Evolutionary conservation across 148 eudicot species (phyloP), one percentile per base, ranked within the genome.

Genomic region (Silene latifolia): DNA sequence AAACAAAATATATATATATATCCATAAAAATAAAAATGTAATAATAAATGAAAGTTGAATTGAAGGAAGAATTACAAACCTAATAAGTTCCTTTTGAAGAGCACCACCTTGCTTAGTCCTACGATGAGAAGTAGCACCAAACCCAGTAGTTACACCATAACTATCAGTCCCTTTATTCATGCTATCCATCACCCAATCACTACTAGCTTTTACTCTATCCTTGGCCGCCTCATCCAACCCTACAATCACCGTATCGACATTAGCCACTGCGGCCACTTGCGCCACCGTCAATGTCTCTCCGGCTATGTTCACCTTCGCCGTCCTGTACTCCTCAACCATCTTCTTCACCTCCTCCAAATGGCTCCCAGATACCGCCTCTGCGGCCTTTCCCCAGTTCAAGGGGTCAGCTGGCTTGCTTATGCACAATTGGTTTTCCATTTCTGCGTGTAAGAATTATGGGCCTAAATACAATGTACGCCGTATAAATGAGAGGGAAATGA

Each of bases 101-200:
- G 93, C 96, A 71, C 96, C 96, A 54, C 98, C 96, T 29, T 93
- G 83, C 61, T 88, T 93, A 29, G 96, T 93, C 46, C 98, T 82
- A 77, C 96, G 76, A 29, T 93, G 96, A 15, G 98, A 90, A 13
- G 98, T 93, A 17, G 98, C 93, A 68, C 98, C 98, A 77, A 90
- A 93, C 0, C 98, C 93, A 70, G 96, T 87, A 4, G 98, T 90
- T 4, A 90, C 91, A 70, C 97, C 97, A 76, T 90, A 90, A 58
- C 89, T 90, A 66, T 92, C 97, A 6, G 92, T 92, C n/a, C 95
- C 97, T 60, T 87, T 90, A 0, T 63, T 71, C 97, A 92, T 87
- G 15, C 95, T 90, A 2, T 92, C 95, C 97, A 92, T 88, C 1
- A 92, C 97, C 97, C 97, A 92, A 19, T 92, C 94, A 69, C 97